A percentile compares a stretch with the other conserved stretches of the same genome.
These are phyloP conservation scores for Cladosporium sphaerospermum DNA, from an alignment of 2,329 filamentous ascomycete genomes.

Conservation along the genomic window DNA sequence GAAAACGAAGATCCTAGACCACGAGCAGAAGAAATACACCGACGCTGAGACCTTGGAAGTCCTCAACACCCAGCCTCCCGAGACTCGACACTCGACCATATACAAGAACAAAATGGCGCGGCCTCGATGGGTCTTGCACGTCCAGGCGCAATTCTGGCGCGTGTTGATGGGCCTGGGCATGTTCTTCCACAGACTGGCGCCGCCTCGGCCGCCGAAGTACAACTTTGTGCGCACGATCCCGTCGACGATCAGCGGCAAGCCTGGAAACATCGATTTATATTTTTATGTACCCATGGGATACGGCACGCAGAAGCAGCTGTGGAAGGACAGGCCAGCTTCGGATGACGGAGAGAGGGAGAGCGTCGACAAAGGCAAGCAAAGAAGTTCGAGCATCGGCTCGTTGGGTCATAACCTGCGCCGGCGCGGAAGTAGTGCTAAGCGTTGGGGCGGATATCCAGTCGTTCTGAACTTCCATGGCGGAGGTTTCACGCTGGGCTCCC, in stretches of 20 bases:
- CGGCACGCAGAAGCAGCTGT: slow-evolving; percentile 35
- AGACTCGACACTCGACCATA: slow-evolving; percentile 1
- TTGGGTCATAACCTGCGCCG: slow-evolving; percentile 21
- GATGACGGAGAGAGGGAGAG: slow-evolving; percentile 14
- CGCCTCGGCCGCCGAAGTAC: slow-evolving; percentile 55
- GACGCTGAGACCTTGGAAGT: neutral
- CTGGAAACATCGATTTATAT: slow-evolving; percentile 47
- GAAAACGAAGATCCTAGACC: slow-evolving; percentile 6
- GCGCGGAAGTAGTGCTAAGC: slow-evolving; percentile 31
- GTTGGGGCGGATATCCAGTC: slow-evolving; percentile 44
- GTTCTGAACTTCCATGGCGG: slow-evolving; percentile 61
- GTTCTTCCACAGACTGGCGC: slow-evolving; percentile 57
- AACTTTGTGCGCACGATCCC: slow-evolving; percentile 53
- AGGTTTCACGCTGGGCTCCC: slow-evolving; percentile 54
- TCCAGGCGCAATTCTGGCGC: slow-evolving; percentile 62
- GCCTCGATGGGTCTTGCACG: slow-evolving; percentile 53
- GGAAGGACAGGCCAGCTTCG: slow-evolving; percentile 14
- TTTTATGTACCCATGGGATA: slow-evolving; percentile 56
- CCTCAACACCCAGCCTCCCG: slow-evolving; percentile 1
- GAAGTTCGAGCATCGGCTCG: slow-evolving; percentile 19
- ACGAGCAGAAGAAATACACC: slow-evolving; percentile 3
- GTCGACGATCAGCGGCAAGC: slow-evolving; percentile 41
- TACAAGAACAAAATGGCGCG: slow-evolving; percentile 23
- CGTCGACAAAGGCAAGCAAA: slow-evolving; percentile 14
- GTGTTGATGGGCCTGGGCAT: slow-evolving; percentile 63